Conservation (phyloP, 139 green algal species). For the Closterium sp. region DNA sequence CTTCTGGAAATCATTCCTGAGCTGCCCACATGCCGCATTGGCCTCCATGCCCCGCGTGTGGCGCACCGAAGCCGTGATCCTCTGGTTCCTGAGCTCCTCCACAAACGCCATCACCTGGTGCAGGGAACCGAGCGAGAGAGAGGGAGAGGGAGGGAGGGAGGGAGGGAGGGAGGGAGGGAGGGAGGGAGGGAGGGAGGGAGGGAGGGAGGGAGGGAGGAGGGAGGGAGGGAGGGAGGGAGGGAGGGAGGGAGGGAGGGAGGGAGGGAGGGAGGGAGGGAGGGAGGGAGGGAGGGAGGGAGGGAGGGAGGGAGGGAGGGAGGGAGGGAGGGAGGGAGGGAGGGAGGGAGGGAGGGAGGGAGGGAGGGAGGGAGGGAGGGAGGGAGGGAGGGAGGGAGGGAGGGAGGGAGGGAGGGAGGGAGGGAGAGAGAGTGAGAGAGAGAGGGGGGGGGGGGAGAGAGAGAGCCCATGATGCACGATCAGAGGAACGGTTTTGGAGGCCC, state of each 20-base stretch:
- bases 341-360: background rate
- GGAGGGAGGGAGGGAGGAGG: background rate
- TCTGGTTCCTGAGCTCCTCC: constrained; percentile 62
- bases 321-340: background rate
- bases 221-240: background rate
- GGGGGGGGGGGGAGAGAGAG: background rate
- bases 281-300: background rate
- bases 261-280: background rate
- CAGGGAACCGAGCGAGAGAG: background rate
- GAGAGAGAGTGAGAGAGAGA: too few relatives aligned
- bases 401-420: background rate
- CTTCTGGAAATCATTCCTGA: constrained; percentile 91
- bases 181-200: background rate
- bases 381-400: background rate
- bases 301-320: background rate
- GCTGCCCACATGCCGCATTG: constrained; percentile 92
- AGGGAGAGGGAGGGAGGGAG: background rate
- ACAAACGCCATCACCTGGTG: constrained; percentile 62
- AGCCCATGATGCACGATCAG: too few relatives aligned
- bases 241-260: background rate
- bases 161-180: background rate
- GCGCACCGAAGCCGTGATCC: constrained; percentile 41
- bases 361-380: background rate
- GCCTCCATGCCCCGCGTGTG: constrained; percentile 76
- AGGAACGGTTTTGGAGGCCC: too few relatives aligned